Percentiles rank a stretch among this genome's conserved stretches.
Conservation (phyloP, 1,284 basidiomycete genomes). For the Chalciporus sp. region DNA sequence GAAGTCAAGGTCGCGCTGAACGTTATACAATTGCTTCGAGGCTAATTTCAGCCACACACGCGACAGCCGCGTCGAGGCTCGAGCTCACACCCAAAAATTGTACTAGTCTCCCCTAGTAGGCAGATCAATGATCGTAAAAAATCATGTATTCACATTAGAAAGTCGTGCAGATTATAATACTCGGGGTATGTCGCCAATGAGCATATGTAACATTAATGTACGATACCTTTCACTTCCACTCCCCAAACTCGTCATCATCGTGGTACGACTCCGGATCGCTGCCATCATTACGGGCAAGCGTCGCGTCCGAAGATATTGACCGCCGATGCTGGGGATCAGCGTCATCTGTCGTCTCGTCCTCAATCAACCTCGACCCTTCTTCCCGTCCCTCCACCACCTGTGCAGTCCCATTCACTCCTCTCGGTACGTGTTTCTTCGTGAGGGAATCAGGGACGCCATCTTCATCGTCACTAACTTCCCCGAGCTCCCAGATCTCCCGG, state of each 20-base stretch:
- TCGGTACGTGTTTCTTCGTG: slow-evolving; percentile 14
- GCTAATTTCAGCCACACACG: slow-evolving; percentile 19
- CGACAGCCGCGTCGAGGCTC: neutral
- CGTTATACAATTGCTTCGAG: neutral
- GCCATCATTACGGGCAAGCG: slow-evolving; percentile 34
- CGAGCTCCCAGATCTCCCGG: slow-evolving; percentile 63
- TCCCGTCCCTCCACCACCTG: slow-evolving; percentile 4
- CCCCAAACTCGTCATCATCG: slow-evolving; percentile 39
- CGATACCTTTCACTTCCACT: slow-evolving; percentile 28
- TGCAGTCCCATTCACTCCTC: slow-evolving; percentile 10
- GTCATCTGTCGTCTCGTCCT: slow-evolving; percentile 26
- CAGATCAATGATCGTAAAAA: too few relatives aligned
- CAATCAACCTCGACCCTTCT: slow-evolving; percentile 29
- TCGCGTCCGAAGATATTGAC: slow-evolving; percentile 43
- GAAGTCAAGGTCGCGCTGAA: too few relatives aligned
- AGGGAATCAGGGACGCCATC: slow-evolving; percentile 27
- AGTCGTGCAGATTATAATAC: neutral
- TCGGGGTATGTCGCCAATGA: neutral
- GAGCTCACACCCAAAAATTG: too few relatives aligned
- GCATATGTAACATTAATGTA: neutral
- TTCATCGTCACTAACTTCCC: slow-evolving; percentile 65
- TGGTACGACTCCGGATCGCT: slow-evolving; percentile 16
- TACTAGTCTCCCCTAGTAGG: too few relatives aligned
- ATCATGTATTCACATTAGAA: too few relatives aligned
- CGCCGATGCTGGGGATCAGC: slow-evolving; percentile 31